phyloP scores from a whole-genome alignment of 768 basidiomycete species.

The Tulasnella sp. region DNA sequence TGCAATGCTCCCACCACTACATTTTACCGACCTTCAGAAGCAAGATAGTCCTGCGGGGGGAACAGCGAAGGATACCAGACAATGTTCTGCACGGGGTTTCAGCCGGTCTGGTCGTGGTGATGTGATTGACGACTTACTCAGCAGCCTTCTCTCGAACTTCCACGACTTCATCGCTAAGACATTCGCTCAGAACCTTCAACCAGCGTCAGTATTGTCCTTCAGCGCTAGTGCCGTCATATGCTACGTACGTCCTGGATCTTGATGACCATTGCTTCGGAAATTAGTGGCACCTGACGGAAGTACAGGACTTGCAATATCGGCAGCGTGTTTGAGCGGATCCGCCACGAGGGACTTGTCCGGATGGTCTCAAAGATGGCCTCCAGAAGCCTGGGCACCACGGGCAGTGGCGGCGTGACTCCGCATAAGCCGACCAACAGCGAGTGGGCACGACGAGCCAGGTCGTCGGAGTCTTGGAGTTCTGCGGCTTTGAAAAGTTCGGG shows the following conservation, averaged over 20 bases:
- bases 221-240: not conserved
- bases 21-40: slow-evolving; percentile 26
- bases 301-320: slow-evolving; percentile 81
- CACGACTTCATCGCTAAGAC: slow-evolving; percentile 42
- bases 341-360: slow-evolving; percentile 74
- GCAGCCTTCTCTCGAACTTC: slow-evolving; percentile 30
- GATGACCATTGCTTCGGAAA: slow-evolving; percentile 60
- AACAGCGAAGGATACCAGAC: slow-evolving; percentile 33
- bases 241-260: slow-evolving; percentile 62
- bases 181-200: slow-evolving; percentile 57
- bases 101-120: slow-evolving; percentile 16
- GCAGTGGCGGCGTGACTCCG: slow-evolving; percentile 63
- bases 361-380: slow-evolving; percentile 66
- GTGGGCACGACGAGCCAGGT: slow-evolving; percentile 51
- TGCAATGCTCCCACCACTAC: not conserved
- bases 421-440: slow-evolving; percentile 72
- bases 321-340: slow-evolving; percentile 71
- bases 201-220: not conserved
- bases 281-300: slow-evolving; percentile 76
- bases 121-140: slow-evolving; percentile 19
- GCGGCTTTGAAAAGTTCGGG: slow-evolving; percentile 66
- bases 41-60: slow-evolving; percentile 31
- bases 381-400: slow-evolving; percentile 56
- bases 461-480: slow-evolving; percentile 67
- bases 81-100: slow-evolving; percentile 25